phyloP scores from a whole-genome alignment of 805 yeast species.

The Pichia manshurica region DNA sequence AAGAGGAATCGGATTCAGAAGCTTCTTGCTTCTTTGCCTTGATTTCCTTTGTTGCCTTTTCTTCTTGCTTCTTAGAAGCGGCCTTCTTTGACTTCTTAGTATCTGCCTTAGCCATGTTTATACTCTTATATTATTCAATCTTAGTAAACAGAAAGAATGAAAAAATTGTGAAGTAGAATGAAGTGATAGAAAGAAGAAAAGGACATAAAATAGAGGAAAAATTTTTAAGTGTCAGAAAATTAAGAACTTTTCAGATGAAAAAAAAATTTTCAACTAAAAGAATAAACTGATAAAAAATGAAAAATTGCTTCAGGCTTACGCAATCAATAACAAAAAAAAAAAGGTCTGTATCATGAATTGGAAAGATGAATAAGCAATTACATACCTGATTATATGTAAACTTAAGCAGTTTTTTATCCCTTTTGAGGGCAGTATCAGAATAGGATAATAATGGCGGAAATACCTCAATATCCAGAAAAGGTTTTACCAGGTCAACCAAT shows the following conservation, averaged over 20 bases:
- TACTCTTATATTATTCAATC: neutral
- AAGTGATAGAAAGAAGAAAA: neutral
- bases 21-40: conserved; percentile 24
- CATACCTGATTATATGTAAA: too few relatives aligned
- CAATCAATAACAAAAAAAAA: neutral
- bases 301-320: neutral
- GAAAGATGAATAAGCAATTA: too few relatives aligned
- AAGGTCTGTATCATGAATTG: too few relatives aligned
- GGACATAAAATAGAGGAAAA: neutral
- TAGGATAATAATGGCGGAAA: too few relatives aligned
- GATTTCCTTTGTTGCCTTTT: conserved; percentile 23
- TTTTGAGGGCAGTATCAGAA: too few relatives aligned
- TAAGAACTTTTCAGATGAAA: neutral
- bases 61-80: conserved; percentile 20
- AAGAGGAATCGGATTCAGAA: conserved; percentile 18
- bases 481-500: conserved; percentile 82
- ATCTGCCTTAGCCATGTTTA: conserved; percentile 26
- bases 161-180: neutral
- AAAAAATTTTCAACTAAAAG: neutral
- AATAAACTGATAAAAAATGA: conserved; percentile 7
- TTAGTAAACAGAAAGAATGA: neutral
- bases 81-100: conserved; percentile 24
- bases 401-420: too few relatives aligned
- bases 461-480: conserved; percentile 34
- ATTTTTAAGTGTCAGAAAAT: conserved; percentile 3